Base-by-base conservation (phyloP, 805 yeast genomes). In the Myxozyma monticola region DNA sequence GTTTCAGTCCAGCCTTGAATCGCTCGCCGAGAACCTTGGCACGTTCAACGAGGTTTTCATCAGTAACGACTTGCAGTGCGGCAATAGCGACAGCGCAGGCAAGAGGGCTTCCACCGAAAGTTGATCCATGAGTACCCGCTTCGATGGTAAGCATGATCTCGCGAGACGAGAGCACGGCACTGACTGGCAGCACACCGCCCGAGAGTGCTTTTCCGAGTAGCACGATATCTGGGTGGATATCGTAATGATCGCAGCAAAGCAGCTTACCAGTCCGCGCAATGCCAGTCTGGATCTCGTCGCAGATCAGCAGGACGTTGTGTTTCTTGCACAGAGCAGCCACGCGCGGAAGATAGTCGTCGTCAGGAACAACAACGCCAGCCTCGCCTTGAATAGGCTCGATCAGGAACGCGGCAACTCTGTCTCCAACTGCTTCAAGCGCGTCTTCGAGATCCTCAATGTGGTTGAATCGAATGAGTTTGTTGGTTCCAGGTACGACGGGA, bases 351-450 rank as follows among this genome's bases (percentile, higher is more conserved):
- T 90, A 91, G 62, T 80, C 95, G 42, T 68, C 72, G 59, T 93
- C 93, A 46, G 98, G 97, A 22, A 90, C 96, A 24, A 90, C 91
- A 60, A 91, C 91, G 61, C 98, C 98, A 29, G 98, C 98, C 70
- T 91, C 98, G 68, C 98, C 98, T 70, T 91, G 98, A 65, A 90
- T 90, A 56, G 97, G 97, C 73, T 91, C 98, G 62, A 91, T 79
- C 58, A 91, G 73, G 60, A 91, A 79, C 36, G 96, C 98, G 38
- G 96, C 95, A 59, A 91, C 81, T 67, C 81, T 83, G 68, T 86
- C 91, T 58, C 96, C 96, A 21, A 91, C 88, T 49, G 79, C 79
- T 59, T 76, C 73, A 63, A 90, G 82, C 1, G 95, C 96, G 60
- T 75, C 75, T 70, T 88, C 89, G 45, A 91, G 81, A 66, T 91